Percentiles rank a stretch among this genome's conserved stretches.
Conservation (phyloP, 2,329 filamentous ascomycete species). For the Aspergillus chevalieri region DNA sequence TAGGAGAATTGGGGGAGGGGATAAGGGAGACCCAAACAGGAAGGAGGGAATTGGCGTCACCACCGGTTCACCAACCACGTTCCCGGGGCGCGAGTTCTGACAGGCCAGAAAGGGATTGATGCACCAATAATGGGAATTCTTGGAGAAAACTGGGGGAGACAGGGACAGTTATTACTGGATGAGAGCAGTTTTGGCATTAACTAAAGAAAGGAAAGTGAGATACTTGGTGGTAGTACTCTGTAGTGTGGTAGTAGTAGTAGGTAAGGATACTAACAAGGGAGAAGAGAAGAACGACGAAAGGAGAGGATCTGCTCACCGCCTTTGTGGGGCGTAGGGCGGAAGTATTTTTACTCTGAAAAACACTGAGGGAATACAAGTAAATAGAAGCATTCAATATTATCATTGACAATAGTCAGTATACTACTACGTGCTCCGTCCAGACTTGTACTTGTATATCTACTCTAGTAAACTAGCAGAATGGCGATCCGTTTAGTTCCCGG, state of each 20-base stretch:
- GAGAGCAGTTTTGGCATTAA: slow-evolving; percentile 3
- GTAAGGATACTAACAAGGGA: slow-evolving; percentile 3
- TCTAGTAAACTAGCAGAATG: background rate
- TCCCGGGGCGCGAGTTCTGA: slow-evolving; percentile 23
- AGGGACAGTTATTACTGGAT: slow-evolving; percentile 10
- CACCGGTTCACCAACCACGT: slow-evolving; percentile 21
- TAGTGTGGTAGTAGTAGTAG: background rate
- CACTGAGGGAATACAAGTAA: too few species aligned
- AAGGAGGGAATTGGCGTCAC: slow-evolving; percentile 20
- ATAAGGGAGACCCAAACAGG: background rate
- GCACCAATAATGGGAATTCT: slow-evolving; percentile 11
- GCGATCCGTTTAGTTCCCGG: background rate
- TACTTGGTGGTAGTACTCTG: background rate
- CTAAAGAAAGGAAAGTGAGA: too few species aligned
- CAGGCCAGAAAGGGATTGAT: slow-evolving; percentile 16
- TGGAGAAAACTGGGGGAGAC: slow-evolving; percentile 5
- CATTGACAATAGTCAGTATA: too few species aligned
- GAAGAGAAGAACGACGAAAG: slow-evolving; percentile 10
- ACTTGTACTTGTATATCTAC: too few species aligned
- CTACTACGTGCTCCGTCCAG: too few species aligned
- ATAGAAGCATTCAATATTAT: background rate
- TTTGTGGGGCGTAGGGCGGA: slow-evolving; percentile 5
- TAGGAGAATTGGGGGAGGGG: slow-evolving; percentile 8
- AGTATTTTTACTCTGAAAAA: background rate
- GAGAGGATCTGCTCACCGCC: slow-evolving; percentile 20